Base-by-base conservation (phyloP, 306 rosid species). In the Dalbergia oliveri region DNA sequence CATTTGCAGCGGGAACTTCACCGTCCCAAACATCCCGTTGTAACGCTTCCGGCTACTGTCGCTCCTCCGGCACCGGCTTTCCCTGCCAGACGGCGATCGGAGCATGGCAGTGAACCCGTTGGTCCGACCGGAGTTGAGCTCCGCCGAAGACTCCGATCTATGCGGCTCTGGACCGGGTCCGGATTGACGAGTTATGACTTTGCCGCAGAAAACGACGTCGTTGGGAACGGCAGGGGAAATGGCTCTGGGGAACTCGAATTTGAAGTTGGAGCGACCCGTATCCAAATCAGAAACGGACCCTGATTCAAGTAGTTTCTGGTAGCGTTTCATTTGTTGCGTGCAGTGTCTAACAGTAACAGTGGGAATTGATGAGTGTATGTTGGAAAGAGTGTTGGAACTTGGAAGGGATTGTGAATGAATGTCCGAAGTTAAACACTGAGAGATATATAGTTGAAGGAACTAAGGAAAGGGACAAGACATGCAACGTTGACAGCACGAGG, bases 1-100 rank as follows among this genome's bases (percentile, higher is more conserved):
- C 87, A 86, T 86, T 34, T 86, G 84, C 15, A 83, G 54, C 15
- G 89, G 87, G 49, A 75, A 86, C 86, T 82, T 82, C 43, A 64
- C 82, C 4, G 56, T 33, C 31, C 86, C 87, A n/a, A 86, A 82
- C 51, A 78, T 43, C 0, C 80, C 79, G 11, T 23, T 78, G 11
- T 50, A 39, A 9, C 16, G 58, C 65, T 41, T 82, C 43, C 59
- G 58, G 58, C 53, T 0, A 12, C 86, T 75, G 4, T 43, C 39
- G 5, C 82, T 82, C 51, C 76, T 69, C 68, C 57, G 79, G 39
- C 9, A 78, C 54, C 56, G 71, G 11, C 2, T 78, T 45, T 68
- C 83, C 31, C 1, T 41, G 1, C 56, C 34, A 11, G 81, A 78
- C 7, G 57, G 16, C 0, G 66, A 78, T 5, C 79, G 75, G 14